These are phyloP conservation scores for Trifolium pratense DNA, from an alignment of 306 rosid genomes.

Conservation along the genomic window DNA sequence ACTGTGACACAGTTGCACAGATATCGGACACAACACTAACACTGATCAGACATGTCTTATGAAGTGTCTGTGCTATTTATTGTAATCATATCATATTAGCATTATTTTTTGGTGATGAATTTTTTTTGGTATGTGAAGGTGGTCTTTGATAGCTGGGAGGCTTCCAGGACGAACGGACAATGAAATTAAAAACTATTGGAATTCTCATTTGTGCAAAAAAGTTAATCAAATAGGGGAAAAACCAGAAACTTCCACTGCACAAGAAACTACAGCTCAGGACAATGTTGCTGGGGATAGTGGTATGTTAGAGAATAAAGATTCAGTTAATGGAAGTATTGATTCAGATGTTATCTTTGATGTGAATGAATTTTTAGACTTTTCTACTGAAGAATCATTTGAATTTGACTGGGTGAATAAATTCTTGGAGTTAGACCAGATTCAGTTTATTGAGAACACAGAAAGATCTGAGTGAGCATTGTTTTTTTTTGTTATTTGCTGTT, in stretches of 20 bases:
- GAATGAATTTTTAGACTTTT: slow-evolving; percentile 57
- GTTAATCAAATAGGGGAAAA: slow-evolving; percentile 36
- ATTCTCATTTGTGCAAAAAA: slow-evolving; percentile 77
- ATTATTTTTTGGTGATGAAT: background rate
- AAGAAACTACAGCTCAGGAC: slow-evolving; percentile 32
- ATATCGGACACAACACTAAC: background rate
- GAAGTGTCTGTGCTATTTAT: background rate
- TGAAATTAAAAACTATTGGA: slow-evolving; percentile 76
- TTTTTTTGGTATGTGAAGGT: slow-evolving; percentile 47
- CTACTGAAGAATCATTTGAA: slow-evolving; percentile 48
- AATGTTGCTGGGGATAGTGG: slow-evolving; percentile 21
- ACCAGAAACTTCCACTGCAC: slow-evolving; percentile 23
- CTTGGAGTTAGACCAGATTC: slow-evolving; percentile 51
- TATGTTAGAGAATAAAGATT: slow-evolving; percentile 24
- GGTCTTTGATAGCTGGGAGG: slow-evolving; percentile 79
- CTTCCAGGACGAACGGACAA: slow-evolving; percentile 80
- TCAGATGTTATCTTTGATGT: slow-evolving; percentile 50
- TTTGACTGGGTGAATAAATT: slow-evolving; percentile 63
- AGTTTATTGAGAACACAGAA: slow-evolving; percentile 24
- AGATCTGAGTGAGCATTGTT: background rate
- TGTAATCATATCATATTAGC: no score
- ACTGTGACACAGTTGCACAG: background rate
- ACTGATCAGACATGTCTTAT: background rate
- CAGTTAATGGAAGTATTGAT: slow-evolving; percentile 7
- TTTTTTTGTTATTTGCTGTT: background rate